Evolutionary conservation across 1,139 yeast species (phyloP).

Genomic region (Debaryomyces udenii): DNA sequence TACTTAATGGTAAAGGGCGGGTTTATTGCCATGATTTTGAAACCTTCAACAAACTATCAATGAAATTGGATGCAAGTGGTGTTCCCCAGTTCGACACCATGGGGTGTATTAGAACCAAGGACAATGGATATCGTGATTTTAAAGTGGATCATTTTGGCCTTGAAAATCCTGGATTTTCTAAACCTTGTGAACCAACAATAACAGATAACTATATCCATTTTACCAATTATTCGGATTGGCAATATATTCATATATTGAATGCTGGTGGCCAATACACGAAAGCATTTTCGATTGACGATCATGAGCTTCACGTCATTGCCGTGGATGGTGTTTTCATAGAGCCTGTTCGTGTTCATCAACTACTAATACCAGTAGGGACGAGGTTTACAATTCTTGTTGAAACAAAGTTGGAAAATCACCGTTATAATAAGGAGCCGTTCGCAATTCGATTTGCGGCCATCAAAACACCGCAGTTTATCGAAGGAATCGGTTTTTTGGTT

Average conservation of each 20-base stretch:
- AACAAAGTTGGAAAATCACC: slow-evolving; percentile 21
- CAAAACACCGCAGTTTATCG: slow-evolving; percentile 33
- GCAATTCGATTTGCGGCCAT: slow-evolving; percentile 33
- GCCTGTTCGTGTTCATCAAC: slow-evolving; percentile 27
- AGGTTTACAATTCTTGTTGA: slow-evolving; percentile 30
- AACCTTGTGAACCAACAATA: slow-evolving; percentile 22
- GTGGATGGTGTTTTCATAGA: slow-evolving; percentile 34
- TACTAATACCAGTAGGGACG: slow-evolving; percentile 34
- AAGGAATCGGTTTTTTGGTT: slow-evolving; percentile 29
- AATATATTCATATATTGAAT: slow-evolving; percentile 32
- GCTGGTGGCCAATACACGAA: slow-evolving; percentile 38
- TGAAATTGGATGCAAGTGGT: slow-evolving; percentile 5
- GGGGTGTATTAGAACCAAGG: slow-evolving; percentile 27
- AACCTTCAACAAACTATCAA: slow-evolving; percentile 13
- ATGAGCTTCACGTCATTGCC: slow-evolving; percentile 32
- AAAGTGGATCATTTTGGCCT: slow-evolving; percentile 20
- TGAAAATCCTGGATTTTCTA: slow-evolving; percentile 31
- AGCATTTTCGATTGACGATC: slow-evolving; percentile 39
- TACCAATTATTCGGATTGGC: slow-evolving; percentile 26
- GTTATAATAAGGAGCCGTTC: slow-evolving; percentile 18
- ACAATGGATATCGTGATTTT: slow-evolving; percentile 21
- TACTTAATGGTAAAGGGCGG: slow-evolving; percentile 39
- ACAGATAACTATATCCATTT: slow-evolving; percentile 23
- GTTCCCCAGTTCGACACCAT: slow-evolving; percentile 19
- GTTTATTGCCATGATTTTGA: slow-evolving; percentile 25